Evolutionary conservation across 2,329 filamentous ascomycete genomes (phyloP).

Genomic region (Ilyonectria robusta): DNA sequence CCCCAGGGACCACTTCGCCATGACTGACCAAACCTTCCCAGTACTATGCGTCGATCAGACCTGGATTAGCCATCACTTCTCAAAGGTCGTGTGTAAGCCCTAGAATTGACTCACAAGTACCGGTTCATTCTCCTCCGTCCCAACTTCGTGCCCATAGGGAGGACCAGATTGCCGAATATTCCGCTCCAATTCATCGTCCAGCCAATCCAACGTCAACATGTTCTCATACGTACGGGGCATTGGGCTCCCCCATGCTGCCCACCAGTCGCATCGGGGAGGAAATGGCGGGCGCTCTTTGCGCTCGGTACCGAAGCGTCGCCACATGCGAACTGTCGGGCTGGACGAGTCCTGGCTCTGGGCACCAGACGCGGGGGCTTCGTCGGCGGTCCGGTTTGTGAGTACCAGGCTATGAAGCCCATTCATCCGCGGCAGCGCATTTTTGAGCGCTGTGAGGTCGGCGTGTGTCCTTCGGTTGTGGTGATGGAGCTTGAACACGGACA

Average conservation of each 20-base stretch:
- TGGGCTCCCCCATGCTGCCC: neutral
- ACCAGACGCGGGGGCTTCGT: neutral
- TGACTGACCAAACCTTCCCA: neutral
- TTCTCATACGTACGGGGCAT: neutral
- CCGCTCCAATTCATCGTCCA: constrained; percentile 8
- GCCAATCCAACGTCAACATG: constrained; percentile 5
- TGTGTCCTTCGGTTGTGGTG: neutral
- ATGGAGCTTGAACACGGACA: neutral
- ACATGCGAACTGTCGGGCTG: constrained; percentile 9
- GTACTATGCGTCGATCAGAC: neutral
- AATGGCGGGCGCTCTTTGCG: constrained; percentile 6
- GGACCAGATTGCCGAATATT: neutral
- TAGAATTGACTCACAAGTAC: neutral
- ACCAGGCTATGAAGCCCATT: neutral
- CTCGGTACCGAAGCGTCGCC: neutral
- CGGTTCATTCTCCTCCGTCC: neutral
- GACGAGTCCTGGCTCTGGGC: constrained; percentile 16
- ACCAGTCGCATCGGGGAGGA: constrained; percentile 14
- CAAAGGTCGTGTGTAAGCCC: no score
- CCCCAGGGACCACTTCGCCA: neutral
- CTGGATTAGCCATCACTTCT: neutral
- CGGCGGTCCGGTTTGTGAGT: constrained; percentile 14
- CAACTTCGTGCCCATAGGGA: neutral
- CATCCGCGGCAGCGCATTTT: constrained; percentile 1
- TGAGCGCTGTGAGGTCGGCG: neutral